These are phyloP conservation scores for Diospyros kaki DNA, from an alignment of 148 eudicot genomes.

Conservation along the genomic window DNA sequence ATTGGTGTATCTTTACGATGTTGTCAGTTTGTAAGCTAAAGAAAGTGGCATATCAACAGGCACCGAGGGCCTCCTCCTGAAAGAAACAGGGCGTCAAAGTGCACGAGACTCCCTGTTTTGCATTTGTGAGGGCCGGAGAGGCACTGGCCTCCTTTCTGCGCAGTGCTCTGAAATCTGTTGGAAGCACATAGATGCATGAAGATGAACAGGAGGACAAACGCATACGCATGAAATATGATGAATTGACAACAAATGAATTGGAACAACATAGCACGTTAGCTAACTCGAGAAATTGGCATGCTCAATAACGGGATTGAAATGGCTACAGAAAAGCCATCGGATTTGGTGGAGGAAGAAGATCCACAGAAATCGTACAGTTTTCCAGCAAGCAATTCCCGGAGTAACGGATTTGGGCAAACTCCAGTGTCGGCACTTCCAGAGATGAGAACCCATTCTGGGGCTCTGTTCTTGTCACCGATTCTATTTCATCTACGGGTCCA, in stretches of 20 bases:
- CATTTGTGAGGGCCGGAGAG: slow-evolving; percentile 14
- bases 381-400: background rate
- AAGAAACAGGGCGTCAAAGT: too few species aligned
- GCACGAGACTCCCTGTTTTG: too few species aligned
- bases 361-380: slow-evolving; percentile 19
- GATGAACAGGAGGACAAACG: slow-evolving; percentile 46
- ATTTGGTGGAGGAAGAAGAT: slow-evolving; percentile 62
- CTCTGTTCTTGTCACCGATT: slow-evolving; percentile 42
- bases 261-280: slow-evolving; percentile 52
- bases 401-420: slow-evolving; percentile 28
- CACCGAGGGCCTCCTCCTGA: too few species aligned
- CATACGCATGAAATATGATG: slow-evolving; percentile 21
- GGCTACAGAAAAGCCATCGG: slow-evolving; percentile 44
- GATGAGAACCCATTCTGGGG: slow-evolving; percentile 16
- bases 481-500: slow-evolving; percentile 55
- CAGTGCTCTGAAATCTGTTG: slow-evolving; percentile 50
- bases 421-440: slow-evolving; percentile 68
- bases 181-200: slow-evolving; percentile 60
- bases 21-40: background rate
- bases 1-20: too few species aligned
- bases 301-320: slow-evolving; percentile 60
- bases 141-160: slow-evolving; percentile 55
- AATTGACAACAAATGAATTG: slow-evolving; percentile 27
- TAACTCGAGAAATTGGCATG: slow-evolving; percentile 22
- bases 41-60: background rate